Evolutionary conservation across 176 grass and related monocot species (phyloP).

Genomic region (Bolboschoenus planiculmis): DNA sequence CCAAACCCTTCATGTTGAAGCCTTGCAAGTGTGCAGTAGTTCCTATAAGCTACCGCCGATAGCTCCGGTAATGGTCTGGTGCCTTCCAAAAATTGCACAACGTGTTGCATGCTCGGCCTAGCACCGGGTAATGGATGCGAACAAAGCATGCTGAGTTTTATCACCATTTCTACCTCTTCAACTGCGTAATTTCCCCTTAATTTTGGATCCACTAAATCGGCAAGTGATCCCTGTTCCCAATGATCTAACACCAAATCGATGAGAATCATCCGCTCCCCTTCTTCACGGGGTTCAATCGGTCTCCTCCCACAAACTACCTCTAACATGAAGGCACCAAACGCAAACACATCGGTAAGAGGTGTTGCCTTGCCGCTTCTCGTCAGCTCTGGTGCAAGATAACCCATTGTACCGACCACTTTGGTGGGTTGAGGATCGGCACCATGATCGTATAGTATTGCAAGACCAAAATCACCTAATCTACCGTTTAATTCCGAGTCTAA

Average conservation of each 20-base stretch:
- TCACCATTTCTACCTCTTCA: not conserved
- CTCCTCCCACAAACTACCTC: constrained; percentile 11
- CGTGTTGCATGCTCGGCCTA: constrained; percentile 27
- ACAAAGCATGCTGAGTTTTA: constrained; percentile 33
- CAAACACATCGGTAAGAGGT: not conserved
- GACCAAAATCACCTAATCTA: not conserved
- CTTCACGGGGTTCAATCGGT: constrained; percentile 1
- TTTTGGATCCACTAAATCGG: not conserved
- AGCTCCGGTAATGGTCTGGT: constrained; percentile 17
- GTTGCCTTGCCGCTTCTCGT: not conserved
- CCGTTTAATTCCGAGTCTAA: not conserved
- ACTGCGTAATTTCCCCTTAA: not conserved
- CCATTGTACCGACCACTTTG: not conserved
- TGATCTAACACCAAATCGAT: constrained; percentile 28
- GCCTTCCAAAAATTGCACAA: constrained; percentile 26
- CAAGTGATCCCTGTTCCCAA: constrained; percentile 19
- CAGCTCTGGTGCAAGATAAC: not conserved
- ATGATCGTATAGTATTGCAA: not conserved
- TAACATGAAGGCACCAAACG: not conserved
- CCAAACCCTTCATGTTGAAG: not conserved
- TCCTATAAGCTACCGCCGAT: not conserved
- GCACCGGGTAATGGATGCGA: constrained; percentile 15
- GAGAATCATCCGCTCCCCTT: constrained; percentile 15
- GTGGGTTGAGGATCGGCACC: not conserved
- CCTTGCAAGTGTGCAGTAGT: not conserved